Evolutionary conservation across 805 yeast genomes (phyloP).

Genomic region (Pichia deserticola): DNA sequence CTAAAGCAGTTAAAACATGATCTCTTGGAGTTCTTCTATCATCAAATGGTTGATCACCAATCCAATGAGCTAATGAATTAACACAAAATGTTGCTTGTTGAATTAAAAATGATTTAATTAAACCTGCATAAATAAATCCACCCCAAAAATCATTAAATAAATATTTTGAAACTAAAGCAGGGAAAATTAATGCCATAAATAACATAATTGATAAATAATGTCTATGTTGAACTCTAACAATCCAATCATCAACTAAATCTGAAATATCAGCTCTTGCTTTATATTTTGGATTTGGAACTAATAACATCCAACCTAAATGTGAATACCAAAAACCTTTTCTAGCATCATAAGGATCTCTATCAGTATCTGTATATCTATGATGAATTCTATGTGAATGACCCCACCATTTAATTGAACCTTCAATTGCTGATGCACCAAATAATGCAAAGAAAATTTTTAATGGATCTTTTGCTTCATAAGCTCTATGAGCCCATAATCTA

Average conservation of each 20-base stretch:
- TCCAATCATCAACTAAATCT: constrained; percentile 71
- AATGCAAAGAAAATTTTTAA: constrained; percentile 59
- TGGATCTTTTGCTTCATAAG: constrained; percentile 57
- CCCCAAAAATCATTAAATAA: constrained; percentile 58
- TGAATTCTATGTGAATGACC: constrained; percentile 79
- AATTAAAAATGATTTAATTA: constrained; percentile 58
- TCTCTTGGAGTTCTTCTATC: constrained; percentile 85
- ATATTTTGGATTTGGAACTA: constrained; percentile 72
- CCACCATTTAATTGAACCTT: constrained; percentile 90
- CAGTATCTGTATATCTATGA: constrained; percentile 79
- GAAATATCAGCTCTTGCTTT: constrained; percentile 77
- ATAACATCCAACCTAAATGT: constrained; percentile 82
- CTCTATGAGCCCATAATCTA: constrained; percentile 70
- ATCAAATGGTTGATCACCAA: constrained; percentile 80
- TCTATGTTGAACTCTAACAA: constrained; percentile 75
- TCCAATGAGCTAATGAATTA: constrained; percentile 80
- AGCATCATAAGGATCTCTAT: constrained; percentile 82
- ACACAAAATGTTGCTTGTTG: constrained; percentile 87
- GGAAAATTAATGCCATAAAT: constrained; percentile 52
- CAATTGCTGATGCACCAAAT: constrained; percentile 77
- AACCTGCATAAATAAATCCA: constrained; percentile 72
- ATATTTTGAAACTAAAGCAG: constrained; percentile 49
- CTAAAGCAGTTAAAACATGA: constrained; percentile 71
- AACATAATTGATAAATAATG: constrained; percentile 62
- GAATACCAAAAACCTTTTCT: constrained; percentile 78